Conservation (phyloP, 768 basidiomycete genomes). For the Auricularia sp. region DNA sequence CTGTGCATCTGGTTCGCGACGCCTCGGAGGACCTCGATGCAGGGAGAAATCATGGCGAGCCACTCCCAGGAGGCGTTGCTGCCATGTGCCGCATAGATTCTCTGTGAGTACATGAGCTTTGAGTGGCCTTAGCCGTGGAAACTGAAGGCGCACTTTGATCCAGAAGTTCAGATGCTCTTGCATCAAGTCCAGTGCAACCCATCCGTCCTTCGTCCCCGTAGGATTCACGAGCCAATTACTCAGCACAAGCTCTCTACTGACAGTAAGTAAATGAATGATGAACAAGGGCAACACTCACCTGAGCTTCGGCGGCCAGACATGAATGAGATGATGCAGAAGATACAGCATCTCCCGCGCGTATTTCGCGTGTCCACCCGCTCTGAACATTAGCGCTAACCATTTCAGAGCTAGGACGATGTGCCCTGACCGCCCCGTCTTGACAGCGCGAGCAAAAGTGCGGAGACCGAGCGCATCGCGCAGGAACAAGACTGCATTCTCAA, state of each 20-base stretch:
- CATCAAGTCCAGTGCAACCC: no score
- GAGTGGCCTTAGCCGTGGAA: no score
- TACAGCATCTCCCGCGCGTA: constrained; percentile 18
- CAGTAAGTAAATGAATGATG: background rate
- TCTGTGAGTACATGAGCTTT: no score
- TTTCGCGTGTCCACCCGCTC: background rate
- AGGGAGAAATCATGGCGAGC: no score
- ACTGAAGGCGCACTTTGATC: no score
- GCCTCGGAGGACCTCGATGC: no score
- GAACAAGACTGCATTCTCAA: background rate
- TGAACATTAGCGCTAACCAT: background rate
- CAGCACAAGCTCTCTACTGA: constrained; percentile 16
- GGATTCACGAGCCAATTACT: constrained; percentile 15
- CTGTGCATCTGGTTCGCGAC: no score
- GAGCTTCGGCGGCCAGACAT: constrained; percentile 19
- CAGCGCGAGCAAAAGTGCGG: background rate
- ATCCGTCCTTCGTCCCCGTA: no score
- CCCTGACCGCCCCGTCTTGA: background rate
- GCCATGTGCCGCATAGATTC: no score
- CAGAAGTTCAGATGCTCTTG: no score
- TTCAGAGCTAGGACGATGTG: background rate
- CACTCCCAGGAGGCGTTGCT: no score
- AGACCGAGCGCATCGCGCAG: background rate
- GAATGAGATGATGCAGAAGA: constrained; percentile 18
- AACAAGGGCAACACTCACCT: constrained; percentile 10